Percentiles rank a stretch among this genome's conserved stretches.
Conservation (phyloP, 1,284 basidiomycete genomes). For the Xanthoconium separans region DNA sequence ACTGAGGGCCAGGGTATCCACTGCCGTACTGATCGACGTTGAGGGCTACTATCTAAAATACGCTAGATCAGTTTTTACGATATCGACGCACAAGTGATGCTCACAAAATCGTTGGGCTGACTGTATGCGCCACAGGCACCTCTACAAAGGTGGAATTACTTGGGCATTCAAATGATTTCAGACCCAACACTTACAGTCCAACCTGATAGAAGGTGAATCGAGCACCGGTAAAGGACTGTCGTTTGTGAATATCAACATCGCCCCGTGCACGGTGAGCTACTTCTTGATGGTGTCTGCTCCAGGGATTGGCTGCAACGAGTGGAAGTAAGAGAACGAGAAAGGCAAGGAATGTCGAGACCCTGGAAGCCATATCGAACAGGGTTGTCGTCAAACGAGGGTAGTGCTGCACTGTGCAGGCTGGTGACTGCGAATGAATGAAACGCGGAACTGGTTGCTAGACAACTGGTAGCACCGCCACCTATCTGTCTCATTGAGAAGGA, state of each 20-base stretch:
- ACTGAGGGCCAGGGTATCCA: constrained; percentile 60
- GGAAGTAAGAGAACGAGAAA: constrained; percentile 38
- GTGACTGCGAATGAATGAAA: neutral
- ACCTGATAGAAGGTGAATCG: constrained; percentile 55
- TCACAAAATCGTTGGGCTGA: constrained; percentile 48
- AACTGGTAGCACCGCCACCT: constrained; percentile 16
- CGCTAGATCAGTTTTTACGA: constrained; percentile 6
- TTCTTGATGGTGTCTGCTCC: constrained; percentile 41
- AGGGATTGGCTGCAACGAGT: constrained; percentile 36
- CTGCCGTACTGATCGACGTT: constrained; percentile 49
- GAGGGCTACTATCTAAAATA: constrained; percentile 44
- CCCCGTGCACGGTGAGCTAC: constrained; percentile 44
- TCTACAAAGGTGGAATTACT: constrained; percentile 29
- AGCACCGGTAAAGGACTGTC: constrained; percentile 29
- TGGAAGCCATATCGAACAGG: constrained; percentile 14
- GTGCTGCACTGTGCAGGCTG: constrained; percentile 12
- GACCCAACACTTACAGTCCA: constrained; percentile 46
- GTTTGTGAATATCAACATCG: constrained; percentile 39
- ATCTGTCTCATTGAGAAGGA: neutral
- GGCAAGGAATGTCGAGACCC: constrained; percentile 12
- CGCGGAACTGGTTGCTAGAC: constrained; percentile 15
- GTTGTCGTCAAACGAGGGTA: constrained; percentile 25
- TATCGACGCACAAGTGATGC: constrained; percentile 24
- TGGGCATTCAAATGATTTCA: constrained; percentile 1
- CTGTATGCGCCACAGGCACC: constrained; percentile 58